Base-by-base conservation (phyloP, 2,329 filamentous ascomycete species). In the Tolypocladium ovalisporum region DNA sequence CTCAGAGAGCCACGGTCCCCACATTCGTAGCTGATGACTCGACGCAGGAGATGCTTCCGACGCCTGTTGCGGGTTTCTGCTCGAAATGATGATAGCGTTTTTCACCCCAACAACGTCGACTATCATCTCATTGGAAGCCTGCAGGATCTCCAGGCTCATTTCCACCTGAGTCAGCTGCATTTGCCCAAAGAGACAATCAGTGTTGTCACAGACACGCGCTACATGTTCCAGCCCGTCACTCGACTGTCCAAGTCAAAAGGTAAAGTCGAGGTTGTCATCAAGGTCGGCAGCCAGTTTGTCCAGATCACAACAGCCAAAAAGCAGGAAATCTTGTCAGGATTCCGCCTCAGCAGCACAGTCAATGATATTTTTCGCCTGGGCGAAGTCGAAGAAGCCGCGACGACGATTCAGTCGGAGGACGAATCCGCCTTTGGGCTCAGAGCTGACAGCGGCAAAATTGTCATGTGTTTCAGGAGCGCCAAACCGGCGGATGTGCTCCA, bases 401-500 rank as follows among this genome's bases (percentile, higher is more conserved):
- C 82, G 3, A 83, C 82, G 2, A 83, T 86, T 56, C 79, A 84
- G 59, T 81, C 80, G 0, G 85, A 87, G 58, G 84, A 88, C 58
- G 84, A 87, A 61, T 83, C 81, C 3, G 81, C 84, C 1, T 88
- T 88, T 67, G 85, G 84, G 1, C 71, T 88, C 34, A 78, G 84
- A 54, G 84, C 84, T 3, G 85, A 88, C 63, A 85, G 83, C 61
- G 85, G 85, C 62, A 87, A 85, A 69, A 84, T 87, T 54, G 80
- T 87, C 56, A 87, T 88, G 84, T 87, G 84, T 66, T 88, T 88
- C 67, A 85, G 84, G 22, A 87, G 85, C 62, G 76, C 83, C 1
- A 82, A 81, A 66, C 86, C 85, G 67, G 66, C 73, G 8, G 85
- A 87, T 59, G 77, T 88, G 24, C 72, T 88, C 4, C 80, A 84